A percentile compares a stretch with the other conserved stretches of the same genome.
These are phyloP conservation scores for Hypomyces perniciosus DNA, from an alignment of 2,329 filamentous ascomycete genomes.

Conservation along the genomic window DNA sequence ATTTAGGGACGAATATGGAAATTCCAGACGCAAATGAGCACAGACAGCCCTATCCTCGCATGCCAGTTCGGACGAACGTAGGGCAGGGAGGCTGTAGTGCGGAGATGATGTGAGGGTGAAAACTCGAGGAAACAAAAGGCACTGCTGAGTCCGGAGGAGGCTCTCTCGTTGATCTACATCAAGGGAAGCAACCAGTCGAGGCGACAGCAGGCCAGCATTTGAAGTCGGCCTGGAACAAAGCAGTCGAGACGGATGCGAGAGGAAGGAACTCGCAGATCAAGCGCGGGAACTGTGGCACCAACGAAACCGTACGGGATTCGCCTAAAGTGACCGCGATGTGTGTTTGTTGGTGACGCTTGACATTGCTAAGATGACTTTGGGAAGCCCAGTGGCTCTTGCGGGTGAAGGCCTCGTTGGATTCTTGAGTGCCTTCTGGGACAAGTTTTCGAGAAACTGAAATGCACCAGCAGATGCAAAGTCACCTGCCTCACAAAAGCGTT, in stretches of 20 bases:
- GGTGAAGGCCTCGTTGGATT: slow-evolving; percentile 3
- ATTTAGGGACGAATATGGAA: not conserved
- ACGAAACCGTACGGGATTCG: not conserved
- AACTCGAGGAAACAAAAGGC: not conserved
- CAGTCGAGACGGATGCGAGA: not conserved
- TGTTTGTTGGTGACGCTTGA: slow-evolving; percentile 2
- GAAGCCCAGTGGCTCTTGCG: slow-evolving; percentile 3
- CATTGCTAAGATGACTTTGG: not conserved
- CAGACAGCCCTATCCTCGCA: not conserved
- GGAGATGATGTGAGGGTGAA: not conserved
- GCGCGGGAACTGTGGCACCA: not conserved
- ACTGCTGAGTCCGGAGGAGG: not conserved
- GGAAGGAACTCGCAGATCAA: slow-evolving; percentile 4
- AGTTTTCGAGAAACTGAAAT: not conserved
- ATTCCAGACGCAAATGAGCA: not conserved
- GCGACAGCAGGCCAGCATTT: not conserved
- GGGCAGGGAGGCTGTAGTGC: not conserved
- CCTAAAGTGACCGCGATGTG: not conserved
- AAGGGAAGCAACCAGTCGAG: not conserved
- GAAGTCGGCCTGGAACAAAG: not conserved
- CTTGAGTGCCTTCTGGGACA: slow-evolving; percentile 1
- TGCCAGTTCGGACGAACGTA: not conserved
- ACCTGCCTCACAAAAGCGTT: not conserved
- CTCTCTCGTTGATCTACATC: not conserved
- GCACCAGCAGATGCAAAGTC: not conserved